phyloP scores from a whole-genome alignment of 2,329 filamentous ascomycete genomes.

The Cladosporium sp. region DNA sequence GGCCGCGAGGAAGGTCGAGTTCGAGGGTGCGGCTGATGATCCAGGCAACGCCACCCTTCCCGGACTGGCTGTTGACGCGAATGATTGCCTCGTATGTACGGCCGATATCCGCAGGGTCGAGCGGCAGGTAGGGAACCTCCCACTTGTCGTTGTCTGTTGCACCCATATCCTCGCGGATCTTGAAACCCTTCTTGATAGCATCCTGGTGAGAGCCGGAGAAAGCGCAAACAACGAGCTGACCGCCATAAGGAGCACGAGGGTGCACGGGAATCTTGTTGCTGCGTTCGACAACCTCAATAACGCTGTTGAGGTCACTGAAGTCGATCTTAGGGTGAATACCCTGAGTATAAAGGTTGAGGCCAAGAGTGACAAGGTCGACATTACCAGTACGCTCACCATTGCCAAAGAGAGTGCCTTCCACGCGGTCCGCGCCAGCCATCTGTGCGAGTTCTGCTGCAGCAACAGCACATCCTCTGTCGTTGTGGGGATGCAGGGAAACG shows the following conservation, averaged over 20 bases:
- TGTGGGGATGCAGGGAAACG: constrained; percentile 89
- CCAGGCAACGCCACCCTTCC: constrained; percentile 93
- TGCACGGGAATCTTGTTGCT: constrained; percentile 95
- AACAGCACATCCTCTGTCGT: constrained; percentile 85
- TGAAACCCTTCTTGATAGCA: constrained; percentile 87
- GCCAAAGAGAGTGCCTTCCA: constrained; percentile 89
- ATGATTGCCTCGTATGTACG: constrained; percentile 98
- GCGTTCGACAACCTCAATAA: constrained; percentile 86
- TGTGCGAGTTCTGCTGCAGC: constrained; percentile 89
- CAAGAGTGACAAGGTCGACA: constrained; percentile 88
- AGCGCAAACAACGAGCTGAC: constrained; percentile 84
- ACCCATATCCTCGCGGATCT: constrained; percentile 60
- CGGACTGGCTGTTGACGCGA: constrained; percentile 92
- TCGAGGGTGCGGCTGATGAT: constrained; percentile 85
- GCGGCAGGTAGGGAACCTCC: constrained; percentile 85
- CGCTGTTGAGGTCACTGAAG: constrained; percentile 79
- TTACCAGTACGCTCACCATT: constrained; percentile 96
- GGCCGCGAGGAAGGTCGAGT: constrained; percentile 85
- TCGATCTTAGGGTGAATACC: constrained; percentile 81
- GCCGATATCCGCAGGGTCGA: constrained; percentile 90
- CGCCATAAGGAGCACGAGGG: constrained; percentile 83
- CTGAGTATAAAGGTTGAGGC: constrained; percentile 91
- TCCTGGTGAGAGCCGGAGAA: constrained; percentile 93
- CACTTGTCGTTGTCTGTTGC: constrained; percentile 64
- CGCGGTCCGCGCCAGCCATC: constrained; percentile 92